Base-by-base conservation (phyloP, 352 stramenopile species). In the Discostella stelligera region DNA sequence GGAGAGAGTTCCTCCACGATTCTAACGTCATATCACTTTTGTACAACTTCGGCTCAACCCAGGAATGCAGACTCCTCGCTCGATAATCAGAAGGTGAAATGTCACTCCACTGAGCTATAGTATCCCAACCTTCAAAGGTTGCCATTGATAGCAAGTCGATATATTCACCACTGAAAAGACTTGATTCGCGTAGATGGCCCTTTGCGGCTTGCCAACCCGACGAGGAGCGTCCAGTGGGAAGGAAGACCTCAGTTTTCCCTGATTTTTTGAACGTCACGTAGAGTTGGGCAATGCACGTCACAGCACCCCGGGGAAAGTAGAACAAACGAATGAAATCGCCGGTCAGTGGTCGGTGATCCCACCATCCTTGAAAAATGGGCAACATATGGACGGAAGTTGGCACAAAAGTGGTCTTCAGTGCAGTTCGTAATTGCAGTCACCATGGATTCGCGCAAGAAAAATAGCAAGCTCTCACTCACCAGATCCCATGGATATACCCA, bases 311-410 rank as follows among this genome's bases (percentile, higher is more conserved):
- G 27, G 79, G 79, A 44, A 84, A 67, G 27, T 66, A 73, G 16
- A 63, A 74, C 27, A 84, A 58, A 61, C 64, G n/a, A 18, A 82
- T 82, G 37, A 83, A 80, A 52, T 18, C 56, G 4, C 77, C 74
- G 21, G 11, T 54, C 41, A 86, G 74, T 8, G 79, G 79, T 53
- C 74, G 59, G 71, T 77, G 79, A 76, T 86, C 75, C 79, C 79
- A 86, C 79, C 70, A 79, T 23, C 69, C 70, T 62, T 25, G 55
- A 13, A 49, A 9, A 30, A 18, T 14, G 30, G 14, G 37, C 8
- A 27, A 50, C 25, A 21, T 32, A 21, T 53, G 2, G 7, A 20
- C 14, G 18, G 14, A 5, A 2, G 46, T 7, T 53, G 7, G 18
- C 4, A 53, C 1, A 53, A 32, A 32, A 32, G 27, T 32, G 27